Evolutionary conservation across 345 rosid species (phyloP), one percentile per base, ranked within the genome.

Genomic region (Punica granatum): DNA sequence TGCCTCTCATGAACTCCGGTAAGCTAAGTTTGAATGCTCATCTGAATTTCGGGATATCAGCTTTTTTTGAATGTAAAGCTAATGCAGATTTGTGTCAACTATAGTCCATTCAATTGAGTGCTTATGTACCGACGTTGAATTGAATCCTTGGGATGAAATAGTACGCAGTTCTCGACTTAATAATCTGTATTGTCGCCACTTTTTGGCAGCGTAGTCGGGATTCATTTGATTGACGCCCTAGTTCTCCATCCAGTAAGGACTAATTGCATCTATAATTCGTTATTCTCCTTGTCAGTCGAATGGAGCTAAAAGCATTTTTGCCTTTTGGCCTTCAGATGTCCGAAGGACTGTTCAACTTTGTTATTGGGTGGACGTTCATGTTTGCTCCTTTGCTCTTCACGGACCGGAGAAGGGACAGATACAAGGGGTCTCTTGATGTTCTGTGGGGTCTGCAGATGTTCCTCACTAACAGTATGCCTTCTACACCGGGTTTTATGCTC

Each of bases 281-380:
- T 48, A 18, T 25, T 53, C 59, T 5, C 21, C 0, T 60, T 16
- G n/a, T 53, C 4, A 31, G 2, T 56, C 15, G 33, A 56, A 56
- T 56, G 13, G 19, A 56, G 61, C 36, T 41, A 46, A 18, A 26
- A 5, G 18, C 18, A 15, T 51, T 39, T 42, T 65, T 43, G 6
- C 13, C 53, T 37, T n/a, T 69, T 36, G 42, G 6, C 51, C 51
- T 33, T 65, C 84, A 89, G 97, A 78, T 86, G 78, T 76, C 95
- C 60, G 99, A 94, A 84, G 99, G 97, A 64, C 78, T 90, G 48
- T 94, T 90, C 84, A 94, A 94, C 88, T 90, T 90, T 66, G 95
- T 89, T 7, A 85, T 94, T 54, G 95, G 96, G 32, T 94, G 97
- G 99, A 94, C 97, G 8, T 85, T 94, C 75, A 85, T 94, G 99